These are phyloP conservation scores for Ustilago crameri DNA, from an alignment of 1,284 basidiomycete species.

Conservation along the genomic window DNA sequence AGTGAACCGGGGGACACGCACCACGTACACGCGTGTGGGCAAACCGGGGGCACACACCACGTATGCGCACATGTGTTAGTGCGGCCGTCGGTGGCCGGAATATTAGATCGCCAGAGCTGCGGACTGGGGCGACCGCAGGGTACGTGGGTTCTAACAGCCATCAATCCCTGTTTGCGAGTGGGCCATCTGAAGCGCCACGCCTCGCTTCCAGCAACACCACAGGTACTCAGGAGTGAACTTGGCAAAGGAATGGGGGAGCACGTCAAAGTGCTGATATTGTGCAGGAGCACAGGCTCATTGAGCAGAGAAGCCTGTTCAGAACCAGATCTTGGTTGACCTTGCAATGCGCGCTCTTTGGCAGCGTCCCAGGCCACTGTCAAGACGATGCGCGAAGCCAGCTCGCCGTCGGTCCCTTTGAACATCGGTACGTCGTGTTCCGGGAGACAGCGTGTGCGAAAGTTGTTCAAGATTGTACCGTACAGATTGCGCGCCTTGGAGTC, in stretches of 20 bases:
- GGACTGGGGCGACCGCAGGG: constrained; percentile 32
- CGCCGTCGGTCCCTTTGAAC: constrained; percentile 12
- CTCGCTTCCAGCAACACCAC: constrained; percentile 38
- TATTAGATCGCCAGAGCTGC: constrained; percentile 14
- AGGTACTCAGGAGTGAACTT: constrained; percentile 22
- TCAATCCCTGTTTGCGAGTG: constrained; percentile 23
- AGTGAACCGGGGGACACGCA: too few relatives aligned
- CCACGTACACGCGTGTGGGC: too few relatives aligned
- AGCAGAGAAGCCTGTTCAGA: too few relatives aligned
- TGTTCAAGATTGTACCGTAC: constrained; percentile 7
- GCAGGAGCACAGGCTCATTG: too few relatives aligned
- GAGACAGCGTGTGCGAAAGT: constrained; percentile 1
- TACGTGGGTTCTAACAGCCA: too few relatives aligned
- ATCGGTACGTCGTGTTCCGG: background rate
- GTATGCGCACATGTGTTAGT: too few relatives aligned
- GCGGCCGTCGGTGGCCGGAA: background rate
- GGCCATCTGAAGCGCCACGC: constrained; percentile 16
- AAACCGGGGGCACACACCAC: too few relatives aligned
- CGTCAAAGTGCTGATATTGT: too few relatives aligned
- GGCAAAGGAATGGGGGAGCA: constrained; percentile 1
- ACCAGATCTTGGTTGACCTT: too few relatives aligned
- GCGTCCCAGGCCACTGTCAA: constrained; percentile 27
- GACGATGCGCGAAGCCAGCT: constrained; percentile 11
- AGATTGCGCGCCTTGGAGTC: background rate
- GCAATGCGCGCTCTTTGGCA: too few relatives aligned